Conservation (phyloP, 495 filamentous ascomycete species). For the Podospora didyma region DNA sequence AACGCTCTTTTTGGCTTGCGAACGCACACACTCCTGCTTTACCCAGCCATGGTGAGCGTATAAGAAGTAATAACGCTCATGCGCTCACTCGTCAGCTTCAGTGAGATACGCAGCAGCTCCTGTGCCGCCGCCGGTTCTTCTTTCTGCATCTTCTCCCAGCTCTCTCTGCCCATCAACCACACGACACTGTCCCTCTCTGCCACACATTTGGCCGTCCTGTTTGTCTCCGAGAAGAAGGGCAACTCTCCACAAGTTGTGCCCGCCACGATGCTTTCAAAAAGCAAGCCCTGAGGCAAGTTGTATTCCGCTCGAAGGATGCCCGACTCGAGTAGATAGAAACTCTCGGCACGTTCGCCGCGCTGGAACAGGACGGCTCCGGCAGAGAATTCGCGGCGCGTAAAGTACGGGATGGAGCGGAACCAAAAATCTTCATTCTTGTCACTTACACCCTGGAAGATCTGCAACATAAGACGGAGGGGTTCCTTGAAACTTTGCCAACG, state of each 20-base stretch:
- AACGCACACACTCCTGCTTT: neutral
- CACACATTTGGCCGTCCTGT: constrained; percentile 78
- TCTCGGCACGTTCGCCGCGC: constrained; percentile 63
- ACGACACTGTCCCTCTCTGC: constrained; percentile 76
- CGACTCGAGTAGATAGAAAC: constrained; percentile 87
- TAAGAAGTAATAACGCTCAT: constrained; percentile 80
- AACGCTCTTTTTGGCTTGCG: too few relatives aligned
- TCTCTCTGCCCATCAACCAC: constrained; percentile 69
- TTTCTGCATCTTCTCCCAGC: constrained; percentile 67
- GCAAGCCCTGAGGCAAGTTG: constrained; percentile 79
- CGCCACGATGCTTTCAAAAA: constrained; percentile 87
- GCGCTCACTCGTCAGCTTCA: constrained; percentile 86
- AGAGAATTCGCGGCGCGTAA: constrained; percentile 59
- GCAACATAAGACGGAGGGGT: constrained; percentile 84
- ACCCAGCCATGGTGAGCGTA: constrained; percentile 37
- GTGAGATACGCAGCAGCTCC: constrained; percentile 75
- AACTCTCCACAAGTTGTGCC: constrained; percentile 94
- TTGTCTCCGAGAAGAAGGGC: constrained; percentile 89
- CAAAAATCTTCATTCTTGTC: constrained; percentile 90
- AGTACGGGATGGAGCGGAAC: constrained; percentile 72
- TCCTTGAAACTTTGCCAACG: constrained; percentile 83
- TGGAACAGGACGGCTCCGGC: constrained; percentile 72
- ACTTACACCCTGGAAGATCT: constrained; percentile 84
- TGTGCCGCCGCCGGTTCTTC: constrained; percentile 69
- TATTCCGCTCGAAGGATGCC: constrained; percentile 90